These are phyloP conservation scores for Tricholoma bakamatsutake DNA, from an alignment of 768 basidiomycete species.

Conservation along the genomic window DNA sequence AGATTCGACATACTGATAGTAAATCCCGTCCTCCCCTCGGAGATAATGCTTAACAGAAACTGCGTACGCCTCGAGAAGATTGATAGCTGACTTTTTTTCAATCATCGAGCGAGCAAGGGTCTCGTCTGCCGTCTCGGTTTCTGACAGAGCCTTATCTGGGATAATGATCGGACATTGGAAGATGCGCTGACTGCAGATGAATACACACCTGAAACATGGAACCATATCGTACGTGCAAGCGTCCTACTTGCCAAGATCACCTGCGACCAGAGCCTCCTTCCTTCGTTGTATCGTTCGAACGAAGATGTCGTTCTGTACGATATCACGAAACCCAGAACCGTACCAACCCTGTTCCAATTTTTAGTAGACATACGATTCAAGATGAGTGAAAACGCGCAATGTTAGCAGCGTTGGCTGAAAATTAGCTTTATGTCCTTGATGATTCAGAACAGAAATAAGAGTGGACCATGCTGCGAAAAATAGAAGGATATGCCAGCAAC, in stretches of 20 bases:
- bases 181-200: background rate
- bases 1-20: slow-evolving; percentile 31
- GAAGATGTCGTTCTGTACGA: slow-evolving; percentile 68
- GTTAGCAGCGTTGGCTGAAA: slow-evolving; percentile 57
- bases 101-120: slow-evolving; percentile 43
- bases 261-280: slow-evolving; percentile 61
- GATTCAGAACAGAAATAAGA: slow-evolving; percentile 46
- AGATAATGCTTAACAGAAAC: slow-evolving; percentile 69
- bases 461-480: slow-evolving; percentile 63
- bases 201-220: slow-evolving; percentile 53
- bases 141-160: slow-evolving; percentile 19
- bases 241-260: slow-evolving; percentile 54
- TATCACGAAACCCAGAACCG: slow-evolving; percentile 70
- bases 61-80: slow-evolving; percentile 59
- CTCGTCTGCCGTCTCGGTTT: slow-evolving; percentile 19
- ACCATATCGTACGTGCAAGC: slow-evolving; percentile 59
- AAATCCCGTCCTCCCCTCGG: slow-evolving; percentile 49
- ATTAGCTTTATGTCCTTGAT: slow-evolving; percentile 34
- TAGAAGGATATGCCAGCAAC: slow-evolving; percentile 64
- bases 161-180: background rate
- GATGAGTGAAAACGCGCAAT: slow-evolving; percentile 40
- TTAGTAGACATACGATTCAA: slow-evolving; percentile 18
- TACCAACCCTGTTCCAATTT: slow-evolving; percentile 41
- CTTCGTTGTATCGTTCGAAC: slow-evolving; percentile 75
- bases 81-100: slow-evolving; percentile 66